Base-by-base conservation (phyloP, 495 filamentous ascomycete genomes). In the Penicillium bovifimosum region DNA sequence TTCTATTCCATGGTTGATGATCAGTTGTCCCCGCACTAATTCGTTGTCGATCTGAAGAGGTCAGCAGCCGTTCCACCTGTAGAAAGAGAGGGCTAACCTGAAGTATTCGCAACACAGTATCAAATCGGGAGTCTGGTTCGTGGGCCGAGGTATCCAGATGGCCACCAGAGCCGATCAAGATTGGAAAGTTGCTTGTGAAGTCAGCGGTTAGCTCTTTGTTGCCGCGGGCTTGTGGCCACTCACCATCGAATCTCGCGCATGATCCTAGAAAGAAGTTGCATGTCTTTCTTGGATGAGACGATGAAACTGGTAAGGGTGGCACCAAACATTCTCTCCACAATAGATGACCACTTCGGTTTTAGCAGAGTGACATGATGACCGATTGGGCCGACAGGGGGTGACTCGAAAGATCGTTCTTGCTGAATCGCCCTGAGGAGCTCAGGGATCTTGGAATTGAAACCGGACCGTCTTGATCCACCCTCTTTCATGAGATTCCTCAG, bases 1-100 rank as follows among this genome's bases (percentile, higher is more conserved):
- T 50, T 99, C 93, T 40, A 96, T 87, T 7, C 73, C 68, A 59
- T 91, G 77, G 47, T 82, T 84, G 64, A 99, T 89, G 64, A 99
- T 86, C 28, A 97, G 69, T 44, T 90, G 85, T 52, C 86, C 84
- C 31, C 82, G 83, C 18, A 95, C 88, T 38, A 85, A 67, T 11
- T 85, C 79, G 63, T 92, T 83, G 55, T 93, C 86, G 56, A 98
- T 84, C 72, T 91, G 47, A 9, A 20, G 20, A 40, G 17, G 35
- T 32, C 17, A 52, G 39, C 38, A 9, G 20, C 20, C 34, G 14
- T 6, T 60, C 6, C 56, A 49, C 50, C 33, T 62, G 7, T 39
- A 11, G 31, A 33, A 31, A 20, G 13, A 35, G 46, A 7, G 34
- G 16, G 5, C 24, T 14, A 65, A 85, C 83, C 65, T 83, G 82